phyloP scores from a whole-genome alignment of 164 flowering plant genomes.

The Hamamelis virginiana region DNA sequence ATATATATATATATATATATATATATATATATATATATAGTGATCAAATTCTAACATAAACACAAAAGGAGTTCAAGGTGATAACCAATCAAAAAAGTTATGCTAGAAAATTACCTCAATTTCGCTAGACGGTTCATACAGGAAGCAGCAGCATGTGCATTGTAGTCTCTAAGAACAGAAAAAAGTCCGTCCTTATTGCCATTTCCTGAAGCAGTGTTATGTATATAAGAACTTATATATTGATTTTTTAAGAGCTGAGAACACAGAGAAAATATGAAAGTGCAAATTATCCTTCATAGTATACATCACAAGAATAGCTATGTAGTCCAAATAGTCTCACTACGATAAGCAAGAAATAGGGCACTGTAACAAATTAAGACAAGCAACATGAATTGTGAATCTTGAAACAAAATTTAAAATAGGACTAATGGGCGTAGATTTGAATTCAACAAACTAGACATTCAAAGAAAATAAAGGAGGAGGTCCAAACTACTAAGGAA shows the following conservation, averaged over 20 bases:
- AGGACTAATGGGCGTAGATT: neutral
- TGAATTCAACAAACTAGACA: neutral
- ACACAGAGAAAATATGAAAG: neutral
- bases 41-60: no score
- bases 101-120: constrained; percentile 55
- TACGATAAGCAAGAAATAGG: no score
- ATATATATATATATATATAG: no score
- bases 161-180: constrained; percentile 90
- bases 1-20: no score
- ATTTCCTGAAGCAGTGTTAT: constrained; percentile 52
- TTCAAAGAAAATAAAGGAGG: no score
- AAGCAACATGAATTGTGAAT: no score
- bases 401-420: neutral
- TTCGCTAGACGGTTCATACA: constrained; percentile 98
- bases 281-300: neutral
- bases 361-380: no score
- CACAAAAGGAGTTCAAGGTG: neutral
- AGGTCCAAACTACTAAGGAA: no score
- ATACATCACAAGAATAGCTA: no score
- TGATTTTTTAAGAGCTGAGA: constrained; percentile 2
- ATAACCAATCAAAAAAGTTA: neutral
- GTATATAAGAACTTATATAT: neutral
- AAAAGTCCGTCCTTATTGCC: constrained; percentile 94
- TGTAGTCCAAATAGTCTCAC: neutral
- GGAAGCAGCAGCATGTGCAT: constrained; percentile 83